Conservation (phyloP, 495 filamentous ascomycete species). For the Rostrohypoxylon terebratum region DNA sequence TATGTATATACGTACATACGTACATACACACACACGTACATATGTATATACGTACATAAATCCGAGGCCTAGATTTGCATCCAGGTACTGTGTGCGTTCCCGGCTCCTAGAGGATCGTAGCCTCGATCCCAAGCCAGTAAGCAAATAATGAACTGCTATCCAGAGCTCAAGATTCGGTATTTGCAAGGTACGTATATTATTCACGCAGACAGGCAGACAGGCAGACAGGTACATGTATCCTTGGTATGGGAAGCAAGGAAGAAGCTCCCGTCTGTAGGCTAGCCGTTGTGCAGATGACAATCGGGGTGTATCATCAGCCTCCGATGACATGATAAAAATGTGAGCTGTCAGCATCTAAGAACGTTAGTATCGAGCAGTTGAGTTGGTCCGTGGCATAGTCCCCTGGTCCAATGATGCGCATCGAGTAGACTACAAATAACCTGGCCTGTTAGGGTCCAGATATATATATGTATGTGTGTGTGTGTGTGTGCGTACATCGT, state of each 20-base stretch:
- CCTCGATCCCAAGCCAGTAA: conserved; percentile 38
- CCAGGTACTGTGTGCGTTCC: conserved; percentile 16
- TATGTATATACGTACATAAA: conserved; percentile 1
- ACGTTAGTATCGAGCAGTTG: conserved; percentile 23
- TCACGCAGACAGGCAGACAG: too few species aligned
- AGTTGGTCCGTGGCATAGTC: conserved; percentile 12
- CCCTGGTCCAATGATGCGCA: conserved; percentile 44
- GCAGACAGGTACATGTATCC: conserved; percentile 19
- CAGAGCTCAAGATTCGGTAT: conserved; percentile 37
- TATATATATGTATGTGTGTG: not conserved
- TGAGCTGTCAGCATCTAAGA: conserved; percentile 43
- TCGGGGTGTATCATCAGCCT: conserved; percentile 47
- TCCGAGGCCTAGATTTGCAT: conserved; percentile 25
- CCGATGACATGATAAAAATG: conserved; percentile 42
- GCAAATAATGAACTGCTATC: conserved; percentile 34
- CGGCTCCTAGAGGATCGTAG: conserved; percentile 41
- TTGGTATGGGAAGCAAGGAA: conserved; percentile 35
- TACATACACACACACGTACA: not conserved
- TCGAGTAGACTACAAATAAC: conserved; percentile 30
- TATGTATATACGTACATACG: not conserved
- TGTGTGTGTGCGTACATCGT: conserved; percentile 14
- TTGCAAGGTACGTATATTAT: conserved; percentile 1
- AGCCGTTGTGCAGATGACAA: conserved; percentile 44
- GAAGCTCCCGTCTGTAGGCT: conserved; percentile 43
- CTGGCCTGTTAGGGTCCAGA: conserved; percentile 21